Evolutionary conservation across 2,329 filamentous ascomycete genomes (phyloP).

Genomic region (Onygena corvina): DNA sequence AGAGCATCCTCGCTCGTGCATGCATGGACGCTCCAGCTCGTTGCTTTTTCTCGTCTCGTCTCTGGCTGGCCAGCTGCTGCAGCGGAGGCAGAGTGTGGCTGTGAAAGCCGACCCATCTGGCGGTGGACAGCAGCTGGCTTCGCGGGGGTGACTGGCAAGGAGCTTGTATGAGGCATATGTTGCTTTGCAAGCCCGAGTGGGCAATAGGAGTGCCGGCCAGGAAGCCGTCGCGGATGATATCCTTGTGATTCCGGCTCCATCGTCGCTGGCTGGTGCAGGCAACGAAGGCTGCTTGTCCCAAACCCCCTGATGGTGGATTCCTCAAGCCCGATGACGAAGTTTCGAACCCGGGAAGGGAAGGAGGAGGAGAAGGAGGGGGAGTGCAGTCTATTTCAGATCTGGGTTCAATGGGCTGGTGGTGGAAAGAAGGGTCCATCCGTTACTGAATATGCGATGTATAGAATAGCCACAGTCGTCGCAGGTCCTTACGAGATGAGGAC

Average conservation of each 20-base stretch:
- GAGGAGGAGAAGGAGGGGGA: no score
- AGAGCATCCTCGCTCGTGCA: background rate
- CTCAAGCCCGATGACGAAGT: no score
- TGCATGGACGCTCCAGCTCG: background rate
- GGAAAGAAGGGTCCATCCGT: no score
- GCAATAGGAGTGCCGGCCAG: background rate
- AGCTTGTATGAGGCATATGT: conserved; percentile 6
- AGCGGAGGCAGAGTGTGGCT: no score
- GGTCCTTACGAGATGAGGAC: background rate
- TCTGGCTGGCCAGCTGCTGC: background rate
- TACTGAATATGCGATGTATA: background rate
- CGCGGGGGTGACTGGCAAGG: background rate
- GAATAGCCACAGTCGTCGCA: background rate
- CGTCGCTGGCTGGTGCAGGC: no score
- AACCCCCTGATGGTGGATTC: no score
- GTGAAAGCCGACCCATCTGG: background rate
- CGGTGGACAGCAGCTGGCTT: background rate
- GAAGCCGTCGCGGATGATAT: conserved; percentile 2
- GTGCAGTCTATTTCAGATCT: no score
- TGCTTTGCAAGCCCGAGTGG: background rate
- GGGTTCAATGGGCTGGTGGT: no score
- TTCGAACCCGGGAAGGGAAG: no score
- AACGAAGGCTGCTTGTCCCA: no score
- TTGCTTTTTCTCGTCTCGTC: background rate
- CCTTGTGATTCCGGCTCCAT: conserved; percentile 3